phyloP scores from a whole-genome alignment of 345 rosid species.

The Lumnitzera racemosa region DNA sequence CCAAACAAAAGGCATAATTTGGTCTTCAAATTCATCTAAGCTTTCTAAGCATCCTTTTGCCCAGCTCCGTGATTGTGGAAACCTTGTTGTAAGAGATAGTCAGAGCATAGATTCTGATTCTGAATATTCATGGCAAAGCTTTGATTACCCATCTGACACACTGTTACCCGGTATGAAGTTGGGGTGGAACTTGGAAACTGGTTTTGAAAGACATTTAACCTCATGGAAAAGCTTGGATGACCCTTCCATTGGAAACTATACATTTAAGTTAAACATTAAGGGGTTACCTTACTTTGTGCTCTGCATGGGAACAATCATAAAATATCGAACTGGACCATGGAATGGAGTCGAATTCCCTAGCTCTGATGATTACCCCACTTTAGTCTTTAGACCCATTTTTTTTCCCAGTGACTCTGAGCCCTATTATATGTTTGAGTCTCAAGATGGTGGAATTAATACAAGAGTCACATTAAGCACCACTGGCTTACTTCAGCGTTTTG shows the following conservation, averaged over 20 bases:
- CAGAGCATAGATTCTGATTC: not conserved
- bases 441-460: not conserved
- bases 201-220: constrained; percentile 9
- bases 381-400: constrained; percentile 7
- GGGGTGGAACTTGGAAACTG: constrained; percentile 9
- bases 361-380: constrained; percentile 7
- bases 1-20: not conserved
- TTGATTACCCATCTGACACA: constrained; percentile 27
- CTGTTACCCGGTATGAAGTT: constrained; percentile 26
- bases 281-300: constrained; percentile 12
- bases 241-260: constrained; percentile 21
- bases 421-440: constrained; percentile 9
- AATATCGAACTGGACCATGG: constrained; percentile 22
- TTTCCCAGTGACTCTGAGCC: constrained; percentile 9
- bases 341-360: constrained; percentile 28
- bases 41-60: constrained; percentile 9
- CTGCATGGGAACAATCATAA: constrained; percentile 6
- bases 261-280: constrained; percentile 4
- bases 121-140: constrained; percentile 29
- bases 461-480: not conserved
- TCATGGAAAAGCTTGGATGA: constrained; percentile 22
- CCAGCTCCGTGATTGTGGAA: constrained; percentile 29
- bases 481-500: not conserved
- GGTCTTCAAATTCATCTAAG: constrained; percentile 23
- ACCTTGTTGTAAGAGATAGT: constrained; percentile 18